A percentile compares a stretch with the other conserved stretches of the same genome.
Conservation (phyloP, 768 basidiomycete species). For the Tricholoma hemisulphureum region DNA sequence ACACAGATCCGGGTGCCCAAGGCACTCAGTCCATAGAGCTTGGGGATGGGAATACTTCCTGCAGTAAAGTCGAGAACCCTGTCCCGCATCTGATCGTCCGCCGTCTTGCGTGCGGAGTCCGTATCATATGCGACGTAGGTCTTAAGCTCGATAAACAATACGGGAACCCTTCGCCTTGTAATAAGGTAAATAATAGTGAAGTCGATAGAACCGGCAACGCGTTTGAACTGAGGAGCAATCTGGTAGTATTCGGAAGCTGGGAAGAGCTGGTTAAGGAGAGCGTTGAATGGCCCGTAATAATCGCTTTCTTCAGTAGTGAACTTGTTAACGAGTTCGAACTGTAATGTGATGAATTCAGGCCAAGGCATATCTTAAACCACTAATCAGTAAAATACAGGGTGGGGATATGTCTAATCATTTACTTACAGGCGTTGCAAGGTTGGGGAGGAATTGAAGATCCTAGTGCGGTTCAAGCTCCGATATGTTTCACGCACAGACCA, state of each 20-base stretch:
- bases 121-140: background rate
- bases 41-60: background rate
- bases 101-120: background rate
- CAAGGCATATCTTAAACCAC: background rate
- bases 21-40: background rate
- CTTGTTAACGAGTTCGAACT: constrained; percentile 3
- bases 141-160: background rate
- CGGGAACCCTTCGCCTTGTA: background rate
- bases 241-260: background rate
- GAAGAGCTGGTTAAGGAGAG: background rate
- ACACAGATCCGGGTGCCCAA: background rate
- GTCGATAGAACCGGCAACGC: background rate
- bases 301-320: constrained; percentile 1
- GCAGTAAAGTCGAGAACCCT: background rate
- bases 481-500: no score
- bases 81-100: background rate
- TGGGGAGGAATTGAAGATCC: no score
- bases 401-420: no score
- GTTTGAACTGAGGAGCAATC: constrained; percentile 1
- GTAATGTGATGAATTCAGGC: background rate
- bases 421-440: no score
- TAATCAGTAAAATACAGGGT: background rate
- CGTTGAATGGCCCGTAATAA: background rate
- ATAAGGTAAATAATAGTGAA: background rate
- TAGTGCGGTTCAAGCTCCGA: no score